A percentile compares a stretch with the other conserved stretches of the same genome.
Conservation (phyloP, 176 grass and related monocot genomes). For the Juncus inflexus region DNA sequence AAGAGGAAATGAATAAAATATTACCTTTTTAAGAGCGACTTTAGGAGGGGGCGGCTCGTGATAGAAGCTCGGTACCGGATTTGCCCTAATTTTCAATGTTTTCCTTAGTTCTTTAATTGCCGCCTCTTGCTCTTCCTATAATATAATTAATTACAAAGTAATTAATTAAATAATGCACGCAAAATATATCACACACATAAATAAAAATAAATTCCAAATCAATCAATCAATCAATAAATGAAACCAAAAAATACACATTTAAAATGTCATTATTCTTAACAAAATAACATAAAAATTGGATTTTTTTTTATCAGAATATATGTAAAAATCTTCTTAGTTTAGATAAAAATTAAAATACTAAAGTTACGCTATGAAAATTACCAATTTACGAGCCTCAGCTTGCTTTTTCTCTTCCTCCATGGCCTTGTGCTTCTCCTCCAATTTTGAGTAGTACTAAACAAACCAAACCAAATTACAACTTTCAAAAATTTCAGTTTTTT, state of each 20-base stretch:
- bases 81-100: constrained; percentile 67
- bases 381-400: constrained; percentile 71
- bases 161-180: too few relatives aligned
- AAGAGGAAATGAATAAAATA: constrained; percentile 2
- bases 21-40: constrained; percentile 92
- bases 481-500: constrained; percentile 7
- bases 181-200: too few relatives aligned
- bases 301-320: too few relatives aligned
- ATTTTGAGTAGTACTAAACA: constrained; percentile 70
- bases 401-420: constrained; percentile 76
- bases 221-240: constrained; percentile 1
- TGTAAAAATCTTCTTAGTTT: too few relatives aligned
- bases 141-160: too few relatives aligned
- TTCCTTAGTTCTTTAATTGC: constrained; percentile 88
- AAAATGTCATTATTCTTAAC: background rate
- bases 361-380: constrained; percentile 8
- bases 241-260: background rate
- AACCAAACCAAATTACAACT: constrained; percentile 4
- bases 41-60: constrained; percentile 89
- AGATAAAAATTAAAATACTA: background rate
- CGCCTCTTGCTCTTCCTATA: constrained; percentile 84
- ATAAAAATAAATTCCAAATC: too few relatives aligned
- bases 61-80: constrained; percentile 94
- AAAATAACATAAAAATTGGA: background rate
- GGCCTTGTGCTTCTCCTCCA: constrained; percentile 94